Percentiles rank a stretch among this genome's conserved stretches.
Conservation (phyloP, 2,329 filamentous ascomycete genomes). For the Trichoderma simmonsii region DNA sequence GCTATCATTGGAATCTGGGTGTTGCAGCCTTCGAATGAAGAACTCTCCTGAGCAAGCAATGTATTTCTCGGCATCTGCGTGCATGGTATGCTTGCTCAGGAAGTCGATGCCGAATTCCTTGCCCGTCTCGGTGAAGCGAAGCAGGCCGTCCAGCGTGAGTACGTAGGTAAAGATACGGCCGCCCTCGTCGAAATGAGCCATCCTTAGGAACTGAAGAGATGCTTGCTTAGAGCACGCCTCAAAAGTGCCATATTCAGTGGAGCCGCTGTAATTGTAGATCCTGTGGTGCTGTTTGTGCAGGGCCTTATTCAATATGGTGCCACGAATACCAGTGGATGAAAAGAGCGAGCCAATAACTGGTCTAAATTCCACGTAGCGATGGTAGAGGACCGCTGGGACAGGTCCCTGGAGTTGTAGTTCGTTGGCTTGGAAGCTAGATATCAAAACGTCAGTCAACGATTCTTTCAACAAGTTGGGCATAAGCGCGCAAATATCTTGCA, state of each 20-base stretch:
- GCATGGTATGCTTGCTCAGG: slow-evolving; percentile 94
- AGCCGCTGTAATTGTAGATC: slow-evolving; percentile 82
- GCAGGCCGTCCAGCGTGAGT: slow-evolving; percentile 77
- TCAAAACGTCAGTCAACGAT: not conserved
- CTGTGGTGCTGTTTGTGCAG: slow-evolving; percentile 86
- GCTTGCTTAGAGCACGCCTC: slow-evolving; percentile 65
- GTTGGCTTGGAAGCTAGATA: slow-evolving; percentile 78
- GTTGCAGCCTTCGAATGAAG: slow-evolving; percentile 69
- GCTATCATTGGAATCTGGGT: slow-evolving; percentile 43
- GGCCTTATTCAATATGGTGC: slow-evolving; percentile 76
- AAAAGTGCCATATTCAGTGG: slow-evolving; percentile 70
- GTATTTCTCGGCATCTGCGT: slow-evolving; percentile 86
- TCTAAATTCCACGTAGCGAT: slow-evolving; percentile 89
- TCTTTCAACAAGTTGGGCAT: not conserved
- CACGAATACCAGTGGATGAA: slow-evolving; percentile 70
- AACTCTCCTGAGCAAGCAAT: slow-evolving; percentile 93
- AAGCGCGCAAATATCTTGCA: not conserved
- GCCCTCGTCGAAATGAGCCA: slow-evolving; percentile 82
- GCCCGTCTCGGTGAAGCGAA: slow-evolving; percentile 92
- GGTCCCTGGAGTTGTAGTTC: slow-evolving; percentile 86
- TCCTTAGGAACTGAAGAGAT: slow-evolving; percentile 75
- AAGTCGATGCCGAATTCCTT: slow-evolving; percentile 94
- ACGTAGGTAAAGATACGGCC: slow-evolving; percentile 90
- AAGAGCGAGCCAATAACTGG: slow-evolving; percentile 91
- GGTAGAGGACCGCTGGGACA: slow-evolving; percentile 75